A percentile compares a stretch with the other conserved stretches of the same genome.
Conservation (phyloP, 805 yeast genomes). For the Ogataea degrootiae region DNA sequence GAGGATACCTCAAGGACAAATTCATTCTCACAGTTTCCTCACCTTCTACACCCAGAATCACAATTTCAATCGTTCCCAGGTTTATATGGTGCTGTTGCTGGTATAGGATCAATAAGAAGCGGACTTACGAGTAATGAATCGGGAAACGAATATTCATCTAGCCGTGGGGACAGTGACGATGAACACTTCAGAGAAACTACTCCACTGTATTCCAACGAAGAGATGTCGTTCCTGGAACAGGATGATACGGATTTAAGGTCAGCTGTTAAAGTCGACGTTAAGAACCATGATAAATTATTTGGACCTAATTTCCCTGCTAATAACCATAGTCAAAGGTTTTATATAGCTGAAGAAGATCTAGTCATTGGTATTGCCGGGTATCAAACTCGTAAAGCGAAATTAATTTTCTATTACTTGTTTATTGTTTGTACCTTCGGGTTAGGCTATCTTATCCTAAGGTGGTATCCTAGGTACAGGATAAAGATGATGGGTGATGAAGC, state of each 20-base stretch:
- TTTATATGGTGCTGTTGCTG: constrained; percentile 1
- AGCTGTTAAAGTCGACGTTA: constrained; percentile 22
- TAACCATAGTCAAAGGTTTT: constrained; percentile 68
- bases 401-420: constrained; percentile 44
- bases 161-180: constrained; percentile 11
- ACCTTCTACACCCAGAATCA: not conserved
- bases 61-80: constrained; percentile 1
- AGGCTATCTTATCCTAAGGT: constrained; percentile 66
- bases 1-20: constrained; percentile 8
- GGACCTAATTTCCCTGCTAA: constrained; percentile 36
- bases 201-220: constrained; percentile 16
- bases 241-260: constrained; percentile 10
- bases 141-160: not conserved
- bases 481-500: constrained; percentile 57
- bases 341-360: constrained; percentile 92
- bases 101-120: not conserved
- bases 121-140: not conserved
- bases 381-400: constrained; percentile 44
- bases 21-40: constrained; percentile 1
- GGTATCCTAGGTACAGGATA: constrained; percentile 81
- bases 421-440: constrained; percentile 65
- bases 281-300: constrained; percentile 40
- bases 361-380: constrained; percentile 95
- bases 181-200: constrained; percentile 12
- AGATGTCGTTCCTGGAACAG: constrained; percentile 8